A percentile compares a stretch with the other conserved stretches of the same genome.
These are phyloP conservation scores for Phaeosphaeria sp. DNA, from an alignment of 2,329 filamentous ascomycete genomes.

Conservation along the genomic window DNA sequence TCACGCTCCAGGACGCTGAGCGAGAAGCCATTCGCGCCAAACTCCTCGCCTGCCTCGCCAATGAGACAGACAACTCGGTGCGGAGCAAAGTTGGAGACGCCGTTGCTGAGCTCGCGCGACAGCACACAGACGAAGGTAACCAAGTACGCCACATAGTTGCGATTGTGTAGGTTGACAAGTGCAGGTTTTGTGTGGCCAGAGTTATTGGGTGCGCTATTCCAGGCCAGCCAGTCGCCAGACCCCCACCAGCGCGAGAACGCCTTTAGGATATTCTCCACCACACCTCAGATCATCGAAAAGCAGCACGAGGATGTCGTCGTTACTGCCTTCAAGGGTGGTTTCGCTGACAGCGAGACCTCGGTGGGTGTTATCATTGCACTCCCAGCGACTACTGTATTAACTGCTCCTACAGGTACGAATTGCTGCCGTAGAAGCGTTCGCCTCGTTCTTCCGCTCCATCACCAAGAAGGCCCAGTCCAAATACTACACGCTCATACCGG, in stretches of 20 bases:
- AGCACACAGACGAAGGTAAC: conserved; percentile 91
- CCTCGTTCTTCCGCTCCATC: conserved; percentile 91
- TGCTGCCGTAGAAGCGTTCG: conserved; percentile 94
- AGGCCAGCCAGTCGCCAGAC: conserved; percentile 85
- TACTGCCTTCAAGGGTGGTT: conserved; percentile 86
- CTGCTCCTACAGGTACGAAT: conserved; percentile 73
- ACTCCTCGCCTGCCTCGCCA: conserved; percentile 76
- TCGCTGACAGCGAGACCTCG: conserved; percentile 83
- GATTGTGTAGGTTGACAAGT: conserved; percentile 9
- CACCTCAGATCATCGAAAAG: conserved; percentile 92
- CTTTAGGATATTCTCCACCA: conserved; percentile 94
- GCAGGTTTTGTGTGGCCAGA: conserved; percentile 88
- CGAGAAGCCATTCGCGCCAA: conserved; percentile 82
- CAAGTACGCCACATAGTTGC: conserved; percentile 16
- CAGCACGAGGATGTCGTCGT: conserved; percentile 93
- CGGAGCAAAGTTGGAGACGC: conserved; percentile 97
- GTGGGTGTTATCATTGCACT: conserved; percentile 54
- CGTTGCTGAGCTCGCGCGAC: conserved; percentile 92
- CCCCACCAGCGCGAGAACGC: conserved; percentile 87
- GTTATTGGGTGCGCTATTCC: conserved; percentile 83
- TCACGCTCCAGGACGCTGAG: conserved; percentile 76
- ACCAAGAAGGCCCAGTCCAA: conserved; percentile 86
- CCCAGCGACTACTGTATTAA: conserved; percentile 10
- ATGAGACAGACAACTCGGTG: conserved; percentile 75
- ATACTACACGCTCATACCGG: conserved; percentile 85